These are phyloP conservation scores for Mucor ambiguus DNA, from an alignment of 371 early-diverging fungal species.

Conservation along the genomic window DNA sequence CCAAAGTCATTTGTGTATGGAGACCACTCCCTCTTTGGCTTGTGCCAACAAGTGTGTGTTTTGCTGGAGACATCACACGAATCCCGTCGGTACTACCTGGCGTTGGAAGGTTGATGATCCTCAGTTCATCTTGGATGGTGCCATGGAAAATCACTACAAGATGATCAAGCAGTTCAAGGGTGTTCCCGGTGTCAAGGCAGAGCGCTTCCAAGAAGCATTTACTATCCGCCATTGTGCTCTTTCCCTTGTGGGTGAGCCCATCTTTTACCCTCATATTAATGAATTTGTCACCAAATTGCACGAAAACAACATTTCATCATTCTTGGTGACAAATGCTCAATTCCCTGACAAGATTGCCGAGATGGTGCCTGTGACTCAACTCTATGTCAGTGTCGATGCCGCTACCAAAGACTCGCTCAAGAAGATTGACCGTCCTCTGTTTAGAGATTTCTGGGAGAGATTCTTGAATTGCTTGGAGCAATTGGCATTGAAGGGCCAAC, in stretches of 20 bases:
- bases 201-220: constrained; percentile 76
- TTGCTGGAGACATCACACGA: constrained; percentile 85
- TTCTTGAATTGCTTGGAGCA: constrained; percentile 72
- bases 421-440: constrained; percentile 81
- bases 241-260: constrained; percentile 78
- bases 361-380: constrained; percentile 77
- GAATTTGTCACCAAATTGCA: constrained; percentile 76
- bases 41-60: constrained; percentile 87
- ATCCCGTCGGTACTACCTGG: constrained; percentile 78
- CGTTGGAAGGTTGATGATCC: constrained; percentile 82
- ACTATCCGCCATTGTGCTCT: constrained; percentile 75
- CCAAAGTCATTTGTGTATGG: constrained; percentile 71
- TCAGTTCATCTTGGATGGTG: constrained; percentile 72
- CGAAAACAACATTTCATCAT: constrained; percentile 71
- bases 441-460: constrained; percentile 85
- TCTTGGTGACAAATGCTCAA: constrained; percentile 85
- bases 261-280: constrained; percentile 86
- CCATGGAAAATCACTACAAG: constrained; percentile 74
- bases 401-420: constrained; percentile 78
- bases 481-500: constrained; percentile 68
- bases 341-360: constrained; percentile 73
- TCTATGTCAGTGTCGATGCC: constrained; percentile 83
- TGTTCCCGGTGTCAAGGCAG: constrained; percentile 78
- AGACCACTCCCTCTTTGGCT: constrained; percentile 73
- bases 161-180: constrained; percentile 84